Evolutionary conservation across 202 grass and related monocot genomes (phyloP).

Genomic region (Panicum hallii): DNA sequence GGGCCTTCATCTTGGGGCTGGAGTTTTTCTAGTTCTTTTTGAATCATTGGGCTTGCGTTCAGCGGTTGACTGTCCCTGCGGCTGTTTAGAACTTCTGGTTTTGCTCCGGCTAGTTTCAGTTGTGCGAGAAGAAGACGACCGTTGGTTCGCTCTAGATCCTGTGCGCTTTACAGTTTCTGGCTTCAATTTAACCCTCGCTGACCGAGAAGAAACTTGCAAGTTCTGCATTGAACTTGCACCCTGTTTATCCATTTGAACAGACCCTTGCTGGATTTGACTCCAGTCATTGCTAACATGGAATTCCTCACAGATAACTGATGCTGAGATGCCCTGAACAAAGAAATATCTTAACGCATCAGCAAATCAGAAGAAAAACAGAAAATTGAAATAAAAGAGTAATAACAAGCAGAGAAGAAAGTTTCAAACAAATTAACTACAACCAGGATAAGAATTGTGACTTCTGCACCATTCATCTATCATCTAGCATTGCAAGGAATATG

Average conservation of each 20-base stretch:
- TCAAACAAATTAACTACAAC: background rate
- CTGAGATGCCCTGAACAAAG: conserved; percentile 36
- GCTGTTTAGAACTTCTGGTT: conserved; percentile 41
- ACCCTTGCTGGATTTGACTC: conserved; percentile 43
- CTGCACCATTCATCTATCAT: background rate
- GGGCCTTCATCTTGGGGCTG: conserved; percentile 31
- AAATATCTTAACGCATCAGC: conserved; percentile 32
- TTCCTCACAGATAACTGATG: conserved; percentile 36
- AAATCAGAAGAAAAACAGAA: conserved; percentile 14
- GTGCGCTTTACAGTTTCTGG: conserved; percentile 38
- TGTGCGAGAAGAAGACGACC: conserved; percentile 27
- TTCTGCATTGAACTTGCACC: conserved; percentile 36
- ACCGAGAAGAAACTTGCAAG: conserved; percentile 27
- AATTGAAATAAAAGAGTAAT: background rate
- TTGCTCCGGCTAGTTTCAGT: conserved; percentile 43
- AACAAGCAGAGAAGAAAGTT: conserved; percentile 27
- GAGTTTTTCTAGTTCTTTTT: conserved; percentile 59
- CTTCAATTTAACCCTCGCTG: conserved; percentile 51
- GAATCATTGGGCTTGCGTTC: conserved; percentile 39
- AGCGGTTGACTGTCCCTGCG: conserved; percentile 36
- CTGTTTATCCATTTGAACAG: conserved; percentile 40
- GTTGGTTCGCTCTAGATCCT: conserved; percentile 43
- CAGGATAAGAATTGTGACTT: conserved; percentile 5
- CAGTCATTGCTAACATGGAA: conserved; percentile 36
- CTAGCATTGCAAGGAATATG: background rate